Evolutionary conservation across 352 stramenopile genomes (phyloP).

Genomic region (Phytopythium oedochilum): DNA sequence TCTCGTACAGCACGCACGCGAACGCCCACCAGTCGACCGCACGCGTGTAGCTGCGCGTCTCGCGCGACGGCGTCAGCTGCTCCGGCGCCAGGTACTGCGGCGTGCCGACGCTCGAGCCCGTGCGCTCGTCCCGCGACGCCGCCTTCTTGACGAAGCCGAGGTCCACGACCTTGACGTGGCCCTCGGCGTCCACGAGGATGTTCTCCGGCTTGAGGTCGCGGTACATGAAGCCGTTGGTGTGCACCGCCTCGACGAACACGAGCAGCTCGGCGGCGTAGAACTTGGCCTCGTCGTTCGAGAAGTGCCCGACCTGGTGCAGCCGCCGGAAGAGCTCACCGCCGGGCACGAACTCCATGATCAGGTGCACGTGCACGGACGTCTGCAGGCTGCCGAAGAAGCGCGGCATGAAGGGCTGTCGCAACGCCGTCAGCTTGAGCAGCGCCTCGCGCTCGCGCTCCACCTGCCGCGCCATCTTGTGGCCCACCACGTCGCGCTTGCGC

Average conservation of each 20-base stretch:
- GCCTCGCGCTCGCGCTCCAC: constrained; percentile 51
- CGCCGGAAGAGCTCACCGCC: constrained; percentile 65
- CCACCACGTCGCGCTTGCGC: constrained; percentile 55
- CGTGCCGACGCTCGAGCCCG: constrained; percentile 55
- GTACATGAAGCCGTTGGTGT: constrained; percentile 68
- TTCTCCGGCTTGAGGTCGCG: constrained; percentile 91
- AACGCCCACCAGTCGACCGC: constrained; percentile 85
- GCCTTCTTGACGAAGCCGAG: constrained; percentile 55
- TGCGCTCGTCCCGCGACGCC: constrained; percentile 25
- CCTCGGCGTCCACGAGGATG: constrained; percentile 70
- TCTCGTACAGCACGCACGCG: constrained; percentile 78
- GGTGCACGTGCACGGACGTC: constrained; percentile 48
- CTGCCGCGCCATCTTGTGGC: constrained; percentile 49
- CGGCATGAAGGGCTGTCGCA: constrained; percentile 42
- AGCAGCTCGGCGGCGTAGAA: constrained; percentile 74
- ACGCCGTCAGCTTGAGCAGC: constrained; percentile 29
- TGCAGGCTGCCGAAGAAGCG: constrained; percentile 65
- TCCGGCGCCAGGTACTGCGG: constrained; percentile 71
- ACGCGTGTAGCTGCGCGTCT: constrained; percentile 61
- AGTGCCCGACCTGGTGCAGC: constrained; percentile 42
- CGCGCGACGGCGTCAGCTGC: constrained; percentile 55
- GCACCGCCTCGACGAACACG: constrained; percentile 48
- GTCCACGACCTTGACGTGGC: constrained; percentile 68
- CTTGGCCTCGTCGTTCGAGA: constrained; percentile 65
- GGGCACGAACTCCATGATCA: constrained; percentile 65